Evolutionary conservation across 345 rosid genomes (phyloP), one percentile per base, ranked within the genome.

Genomic region (Erysimum cheiranthoides): DNA sequence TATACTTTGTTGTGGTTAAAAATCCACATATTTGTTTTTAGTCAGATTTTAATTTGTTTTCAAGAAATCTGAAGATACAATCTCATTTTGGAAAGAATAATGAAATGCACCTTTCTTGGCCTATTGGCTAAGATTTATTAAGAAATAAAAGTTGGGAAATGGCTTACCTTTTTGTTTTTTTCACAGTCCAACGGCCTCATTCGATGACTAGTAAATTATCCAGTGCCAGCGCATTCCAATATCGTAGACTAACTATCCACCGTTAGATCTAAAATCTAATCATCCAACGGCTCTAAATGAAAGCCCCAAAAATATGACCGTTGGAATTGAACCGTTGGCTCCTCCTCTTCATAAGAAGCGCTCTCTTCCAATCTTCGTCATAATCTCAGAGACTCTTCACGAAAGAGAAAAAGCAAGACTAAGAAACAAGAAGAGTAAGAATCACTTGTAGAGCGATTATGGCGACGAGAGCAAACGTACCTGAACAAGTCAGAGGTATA

Each of bases 401-500:
- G 28, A 61, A 8, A 71, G 77, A 57, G 73, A 72, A 14, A 14
- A 57, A 56, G 2, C 40, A 62, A 63, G 18, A 32, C 27, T 3
- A 61, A 6, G 34, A 58, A 1, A 16, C 16, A 65, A 71, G 58
- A 78, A 60, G 51, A 39, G 43, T 21, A 73, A 59, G 69, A 73
- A 2, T 42, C 63, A 5, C 10, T 13, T 11, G 60, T 8, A 45
- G 58, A 42, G 49, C 35, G 73, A 57, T 65, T 0, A 77, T 77
- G 80, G 76, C 80, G 62, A 77, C 80, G 68, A 71, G 80, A 77
- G 30, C 56, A 65, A 71, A 77, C 73, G 30, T 71, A 17, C 77
- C 80, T 58, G 80, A 77, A 31, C 76, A 71, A 64, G 73, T 49
- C 56, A 65, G 73, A 77, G 80, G 80, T 77, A 30, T 56, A 30